phyloP scores from a whole-genome alignment of 106 monocot species.

The Apostasia shenzhenica region DNA sequence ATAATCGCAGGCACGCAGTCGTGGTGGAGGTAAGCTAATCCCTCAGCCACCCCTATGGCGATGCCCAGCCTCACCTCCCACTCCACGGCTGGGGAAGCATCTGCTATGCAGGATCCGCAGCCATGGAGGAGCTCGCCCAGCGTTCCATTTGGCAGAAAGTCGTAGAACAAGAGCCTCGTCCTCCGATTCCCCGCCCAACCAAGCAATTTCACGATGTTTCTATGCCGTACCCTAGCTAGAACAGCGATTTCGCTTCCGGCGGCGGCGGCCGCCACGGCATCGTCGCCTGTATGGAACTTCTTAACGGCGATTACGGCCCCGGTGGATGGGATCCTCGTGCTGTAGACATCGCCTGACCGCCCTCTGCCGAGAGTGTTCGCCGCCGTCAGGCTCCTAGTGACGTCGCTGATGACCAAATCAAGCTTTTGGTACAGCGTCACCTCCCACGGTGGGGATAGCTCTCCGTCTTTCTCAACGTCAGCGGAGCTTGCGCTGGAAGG shows the following conservation, averaged over 20 bases:
- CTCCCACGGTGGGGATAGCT: slow-evolving; percentile 76
- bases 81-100: slow-evolving; percentile 22
- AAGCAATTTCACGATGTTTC: slow-evolving; percentile 70
- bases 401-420: slow-evolving; percentile 49
- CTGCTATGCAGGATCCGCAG: not conserved
- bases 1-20: slow-evolving; percentile 78
- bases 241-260: slow-evolving; percentile 55
- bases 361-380: slow-evolving; percentile 55
- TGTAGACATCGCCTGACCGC: slow-evolving; percentile 73
- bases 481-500: slow-evolving; percentile 2
- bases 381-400: slow-evolving; percentile 38
- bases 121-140: slow-evolving; percentile 48
- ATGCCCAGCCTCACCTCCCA: slow-evolving; percentile 78
- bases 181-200: slow-evolving; percentile 63
- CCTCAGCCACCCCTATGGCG: slow-evolving; percentile 80
- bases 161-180: slow-evolving; percentile 64
- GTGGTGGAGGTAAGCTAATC: slow-evolving; percentile 80
- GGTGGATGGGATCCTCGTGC: slow-evolving; percentile 23
- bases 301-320: slow-evolving; percentile 66
- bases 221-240: slow-evolving; percentile 55
- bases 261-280: slow-evolving; percentile 31
- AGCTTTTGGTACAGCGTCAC: slow-evolving; percentile 84
- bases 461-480: slow-evolving; percentile 41
- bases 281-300: slow-evolving; percentile 47
- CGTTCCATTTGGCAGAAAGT: slow-evolving; percentile 71